Evolutionary conservation across 225 moss, liverwort and hornwort species (phyloP).

Genomic region (Bryoerythrophyllum caledonicum): DNA sequence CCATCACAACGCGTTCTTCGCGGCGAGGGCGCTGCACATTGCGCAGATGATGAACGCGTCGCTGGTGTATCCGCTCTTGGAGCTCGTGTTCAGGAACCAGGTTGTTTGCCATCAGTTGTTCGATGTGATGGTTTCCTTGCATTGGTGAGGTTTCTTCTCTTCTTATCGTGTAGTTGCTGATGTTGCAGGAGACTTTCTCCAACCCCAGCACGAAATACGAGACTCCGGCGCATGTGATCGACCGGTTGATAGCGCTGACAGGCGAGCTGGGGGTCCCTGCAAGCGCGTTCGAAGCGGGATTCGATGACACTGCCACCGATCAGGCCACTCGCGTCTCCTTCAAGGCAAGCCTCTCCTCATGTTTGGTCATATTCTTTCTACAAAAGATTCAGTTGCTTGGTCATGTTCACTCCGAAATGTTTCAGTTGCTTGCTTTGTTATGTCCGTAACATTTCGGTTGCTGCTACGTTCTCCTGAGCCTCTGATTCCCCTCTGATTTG

Average conservation of each 20-base stretch:
- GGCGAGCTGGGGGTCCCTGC: slow-evolving; percentile 49
- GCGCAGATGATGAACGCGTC: slow-evolving; percentile 33
- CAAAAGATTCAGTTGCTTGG: too few species aligned
- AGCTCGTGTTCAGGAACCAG: slow-evolving; percentile 71
- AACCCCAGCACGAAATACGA: slow-evolving; percentile 64
- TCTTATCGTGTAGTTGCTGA: neutral
- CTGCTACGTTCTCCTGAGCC: neutral
- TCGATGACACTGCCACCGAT: slow-evolving; percentile 52
- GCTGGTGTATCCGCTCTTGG: slow-evolving; percentile 51
- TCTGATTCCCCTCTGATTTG: neutral
- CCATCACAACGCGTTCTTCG: slow-evolving; percentile 84
- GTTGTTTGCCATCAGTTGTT: slow-evolving; percentile 25
- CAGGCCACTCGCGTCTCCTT: slow-evolving; percentile 75
- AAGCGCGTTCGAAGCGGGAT: slow-evolving; percentile 47
- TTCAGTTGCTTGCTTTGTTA: too few species aligned
- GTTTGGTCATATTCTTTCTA: neutral
- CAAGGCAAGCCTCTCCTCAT: slow-evolving; percentile 48
- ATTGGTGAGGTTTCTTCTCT: neutral
- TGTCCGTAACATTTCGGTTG: too few species aligned
- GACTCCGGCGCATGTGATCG: slow-evolving; percentile 56
- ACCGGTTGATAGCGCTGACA: slow-evolving; percentile 55
- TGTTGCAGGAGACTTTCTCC: slow-evolving; percentile 61
- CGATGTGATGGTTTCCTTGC: neutral
- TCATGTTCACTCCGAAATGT: too few species aligned
- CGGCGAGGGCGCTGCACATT: slow-evolving; percentile 50